These are phyloP conservation scores for Pseudocercospora macadamiae DNA, from an alignment of 2,329 filamentous ascomycete species.

Conservation along the genomic window DNA sequence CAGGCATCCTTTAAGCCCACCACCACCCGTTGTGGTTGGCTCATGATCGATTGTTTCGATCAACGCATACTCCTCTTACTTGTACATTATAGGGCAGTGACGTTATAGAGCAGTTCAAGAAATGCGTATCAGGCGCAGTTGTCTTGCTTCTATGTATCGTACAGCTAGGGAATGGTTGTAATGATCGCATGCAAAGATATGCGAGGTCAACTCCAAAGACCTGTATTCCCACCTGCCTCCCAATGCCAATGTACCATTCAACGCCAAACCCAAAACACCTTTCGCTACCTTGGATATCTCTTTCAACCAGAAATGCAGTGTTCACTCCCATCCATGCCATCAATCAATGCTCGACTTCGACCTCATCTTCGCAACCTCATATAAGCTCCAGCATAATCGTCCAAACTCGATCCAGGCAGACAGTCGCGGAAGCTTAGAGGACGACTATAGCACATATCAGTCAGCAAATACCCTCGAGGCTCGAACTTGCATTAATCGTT, in stretches of 20 bases:
- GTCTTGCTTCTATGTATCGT: neutral
- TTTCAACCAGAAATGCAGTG: neutral
- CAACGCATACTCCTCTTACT: no score
- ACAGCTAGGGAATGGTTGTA: slow-evolving; percentile 7
- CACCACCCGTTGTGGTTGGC: no score
- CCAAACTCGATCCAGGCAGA: slow-evolving; percentile 37
- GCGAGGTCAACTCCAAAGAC: slow-evolving; percentile 1
- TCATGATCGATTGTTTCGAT: no score
- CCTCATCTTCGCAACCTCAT: slow-evolving; percentile 22
- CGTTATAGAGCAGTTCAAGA: neutral
- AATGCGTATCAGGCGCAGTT: no score
- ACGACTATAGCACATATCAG: slow-evolving; percentile 27
- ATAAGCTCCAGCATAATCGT: slow-evolving; percentile 38
- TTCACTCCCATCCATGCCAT: neutral
- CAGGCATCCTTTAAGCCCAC: no score
- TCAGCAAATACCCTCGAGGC: no score
- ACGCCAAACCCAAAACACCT: neutral
- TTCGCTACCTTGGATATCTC: neutral
- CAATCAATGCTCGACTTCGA: neutral
- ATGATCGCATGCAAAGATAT: neutral
- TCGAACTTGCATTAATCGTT: slow-evolving; percentile 6
- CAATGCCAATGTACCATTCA: slow-evolving; percentile 1
- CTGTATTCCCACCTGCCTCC: no score
- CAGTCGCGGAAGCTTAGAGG: slow-evolving; percentile 42
- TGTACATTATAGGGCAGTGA: no score